phyloP scores from a whole-genome alignment of 1,284 basidiomycete genomes.

The Apiotrichum laibachii region DNA sequence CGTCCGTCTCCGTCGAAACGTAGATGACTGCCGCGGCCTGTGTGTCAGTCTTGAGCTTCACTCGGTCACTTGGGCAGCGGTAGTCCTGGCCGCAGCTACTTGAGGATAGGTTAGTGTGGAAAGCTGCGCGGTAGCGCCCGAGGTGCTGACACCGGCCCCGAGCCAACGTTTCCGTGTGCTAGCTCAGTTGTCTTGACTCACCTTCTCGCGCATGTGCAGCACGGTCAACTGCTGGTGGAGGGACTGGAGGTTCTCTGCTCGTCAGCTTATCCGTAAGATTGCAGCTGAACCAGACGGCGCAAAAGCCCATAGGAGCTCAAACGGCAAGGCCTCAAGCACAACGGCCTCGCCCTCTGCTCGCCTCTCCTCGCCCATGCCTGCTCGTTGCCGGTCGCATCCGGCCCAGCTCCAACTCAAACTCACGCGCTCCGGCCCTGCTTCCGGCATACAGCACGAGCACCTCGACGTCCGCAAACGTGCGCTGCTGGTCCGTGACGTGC shows the following conservation, averaged over 20 bases:
- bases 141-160: too few species aligned
- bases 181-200: conserved; percentile 7
- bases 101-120: too few species aligned
- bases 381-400: not conserved
- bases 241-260: conserved; percentile 13
- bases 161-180: not conserved
- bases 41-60: not conserved
- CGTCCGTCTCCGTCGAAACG: conserved; percentile 47
- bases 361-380: not conserved
- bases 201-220: conserved; percentile 17
- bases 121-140: too few species aligned
- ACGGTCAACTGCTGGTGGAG: conserved; percentile 11
- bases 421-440: conserved; percentile 40
- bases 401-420: conserved; percentile 11
- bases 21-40: conserved; percentile 44
- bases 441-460: conserved; percentile 50
- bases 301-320: too few species aligned
- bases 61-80: too few species aligned
- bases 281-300: not conserved
- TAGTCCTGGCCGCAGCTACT: too few species aligned
- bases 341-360: too few species aligned
- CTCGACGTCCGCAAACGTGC: conserved; percentile 43
- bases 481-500: conserved; percentile 41
- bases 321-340: too few species aligned
- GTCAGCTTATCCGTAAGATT: conserved; percentile 4